Percentiles rank a stretch among this genome's conserved stretches.
Conservation (phyloP, 768 basidiomycete genomes). For the Candolleomyces aberdarensis region DNA sequence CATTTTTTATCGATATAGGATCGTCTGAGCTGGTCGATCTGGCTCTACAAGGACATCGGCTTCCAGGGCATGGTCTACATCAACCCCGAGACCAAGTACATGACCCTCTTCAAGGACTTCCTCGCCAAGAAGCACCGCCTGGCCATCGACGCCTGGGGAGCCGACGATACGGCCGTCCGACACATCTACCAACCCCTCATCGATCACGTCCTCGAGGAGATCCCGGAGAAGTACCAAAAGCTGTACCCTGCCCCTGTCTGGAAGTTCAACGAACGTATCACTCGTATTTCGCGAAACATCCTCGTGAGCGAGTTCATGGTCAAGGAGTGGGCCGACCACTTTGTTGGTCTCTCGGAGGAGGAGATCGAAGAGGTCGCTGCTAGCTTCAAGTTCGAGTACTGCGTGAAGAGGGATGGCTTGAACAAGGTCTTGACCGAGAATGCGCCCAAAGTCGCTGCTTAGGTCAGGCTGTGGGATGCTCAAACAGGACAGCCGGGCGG, state of each 20-base stretch:
- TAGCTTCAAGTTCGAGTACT: constrained; percentile 71
- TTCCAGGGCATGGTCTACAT: constrained; percentile 84
- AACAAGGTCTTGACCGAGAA: constrained; percentile 51
- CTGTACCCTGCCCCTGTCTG: constrained; percentile 66
- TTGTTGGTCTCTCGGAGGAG: constrained; percentile 50
- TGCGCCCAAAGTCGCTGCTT: constrained; percentile 17
- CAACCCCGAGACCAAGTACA: constrained; percentile 66
- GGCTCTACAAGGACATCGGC: constrained; percentile 87
- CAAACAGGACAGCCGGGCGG: too few species aligned
- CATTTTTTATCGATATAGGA: constrained; percentile 34
- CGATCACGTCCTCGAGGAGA: constrained; percentile 56
- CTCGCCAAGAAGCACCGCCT: constrained; percentile 76
- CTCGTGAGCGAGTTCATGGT: constrained; percentile 70
- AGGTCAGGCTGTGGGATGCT: background rate
- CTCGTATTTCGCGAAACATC: constrained; percentile 61
- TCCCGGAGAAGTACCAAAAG: constrained; percentile 46
- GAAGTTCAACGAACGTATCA: constrained; percentile 54
- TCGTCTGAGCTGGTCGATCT: constrained; percentile 77
- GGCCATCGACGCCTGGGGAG: constrained; percentile 77
- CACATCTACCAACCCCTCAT: constrained; percentile 64
- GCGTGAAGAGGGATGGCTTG: constrained; percentile 64
- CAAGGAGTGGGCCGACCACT: constrained; percentile 71
- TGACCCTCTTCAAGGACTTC: constrained; percentile 64
- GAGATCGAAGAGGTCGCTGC: constrained; percentile 73
- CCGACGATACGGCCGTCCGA: constrained; percentile 55